These are phyloP conservation scores for Eimeria praecox DNA, from an alignment of 169 alveolate genomes.

Conservation along the genomic window DNA sequence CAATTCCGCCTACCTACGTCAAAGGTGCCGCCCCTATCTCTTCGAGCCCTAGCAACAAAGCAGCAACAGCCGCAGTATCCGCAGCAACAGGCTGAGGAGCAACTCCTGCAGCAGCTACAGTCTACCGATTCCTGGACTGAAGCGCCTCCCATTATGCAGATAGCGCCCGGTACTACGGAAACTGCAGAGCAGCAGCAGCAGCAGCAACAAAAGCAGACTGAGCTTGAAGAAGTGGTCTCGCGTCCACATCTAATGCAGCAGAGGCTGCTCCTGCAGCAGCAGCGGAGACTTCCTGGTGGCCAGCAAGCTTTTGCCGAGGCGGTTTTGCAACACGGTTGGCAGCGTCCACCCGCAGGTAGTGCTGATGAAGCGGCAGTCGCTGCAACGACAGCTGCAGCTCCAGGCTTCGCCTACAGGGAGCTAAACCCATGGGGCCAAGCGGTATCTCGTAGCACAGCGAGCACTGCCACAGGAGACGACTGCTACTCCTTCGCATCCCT, in stretches of 20 bases:
- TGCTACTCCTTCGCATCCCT: constrained; percentile 64
- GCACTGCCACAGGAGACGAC: constrained; percentile 76
- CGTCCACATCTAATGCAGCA: constrained; percentile 59
- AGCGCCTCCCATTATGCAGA: constrained; percentile 31
- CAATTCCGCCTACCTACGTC: constrained; percentile 53
- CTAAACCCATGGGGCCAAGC: constrained; percentile 71
- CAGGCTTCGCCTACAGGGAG: constrained; percentile 66
- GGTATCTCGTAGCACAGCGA: constrained; percentile 76
- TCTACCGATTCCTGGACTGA: constrained; percentile 49
- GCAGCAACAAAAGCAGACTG: constrained; percentile 52
- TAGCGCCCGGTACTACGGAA: background rate
- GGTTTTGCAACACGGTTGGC: constrained; percentile 58
- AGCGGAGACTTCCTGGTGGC: constrained; percentile 31
- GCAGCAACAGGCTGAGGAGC: constrained; percentile 46
- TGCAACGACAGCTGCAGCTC: constrained; percentile 63
- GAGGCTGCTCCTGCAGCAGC: constrained; percentile 65
- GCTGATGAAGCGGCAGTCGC: constrained; percentile 59
- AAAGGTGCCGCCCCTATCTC: constrained; percentile 63
- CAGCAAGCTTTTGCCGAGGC: constrained; percentile 67
- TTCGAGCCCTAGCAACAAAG: constrained; percentile 49
- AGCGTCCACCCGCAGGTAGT: constrained; percentile 57
- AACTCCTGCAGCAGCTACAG: constrained; percentile 23
- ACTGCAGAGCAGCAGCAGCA: constrained; percentile 71
- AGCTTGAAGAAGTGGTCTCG: constrained; percentile 22
- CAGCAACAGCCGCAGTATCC: constrained; percentile 69